phyloP scores from a whole-genome alignment of 2,329 filamentous ascomycete species.

The Dendryphion nanum region DNA sequence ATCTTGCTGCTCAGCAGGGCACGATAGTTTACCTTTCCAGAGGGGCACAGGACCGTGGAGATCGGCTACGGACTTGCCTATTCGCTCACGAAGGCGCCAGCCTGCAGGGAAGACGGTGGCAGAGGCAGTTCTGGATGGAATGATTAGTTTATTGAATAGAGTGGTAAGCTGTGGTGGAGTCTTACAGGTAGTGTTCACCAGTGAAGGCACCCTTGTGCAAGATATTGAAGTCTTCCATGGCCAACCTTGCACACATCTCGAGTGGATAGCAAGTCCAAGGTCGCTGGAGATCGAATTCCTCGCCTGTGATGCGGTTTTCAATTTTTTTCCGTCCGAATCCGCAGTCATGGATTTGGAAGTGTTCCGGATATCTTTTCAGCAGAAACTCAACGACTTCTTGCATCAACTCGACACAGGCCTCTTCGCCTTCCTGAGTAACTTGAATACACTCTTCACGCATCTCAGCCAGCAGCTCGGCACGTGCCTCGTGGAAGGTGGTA shows the following conservation, averaged over 20 bases:
- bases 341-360: conserved; percentile 35
- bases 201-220: conserved; percentile 45
- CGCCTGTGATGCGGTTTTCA: conserved; percentile 45
- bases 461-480: conserved; percentile 41
- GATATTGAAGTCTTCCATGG: conserved; percentile 54
- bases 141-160: conserved; percentile 1
- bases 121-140: conserved; percentile 44
- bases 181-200: conserved; percentile 48
- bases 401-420: conserved; percentile 49
- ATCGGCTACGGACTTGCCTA: conserved; percentile 49
- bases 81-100: conserved; percentile 50
- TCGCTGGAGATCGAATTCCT: conserved; percentile 42
- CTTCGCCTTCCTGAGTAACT: conserved; percentile 44
- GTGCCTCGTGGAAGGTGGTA: conserved; percentile 43
- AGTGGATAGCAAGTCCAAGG: conserved; percentile 43
- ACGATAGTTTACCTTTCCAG: conserved; percentile 49
- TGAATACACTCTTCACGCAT: conserved; percentile 45
- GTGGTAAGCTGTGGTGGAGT: neutral
- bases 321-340: conserved; percentile 14
- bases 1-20: conserved; percentile 43
- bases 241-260: conserved; percentile 51
- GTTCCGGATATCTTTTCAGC: conserved; percentile 42
- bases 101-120: conserved; percentile 55
- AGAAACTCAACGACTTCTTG: conserved; percentile 48
- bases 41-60: conserved; percentile 49